These are phyloP conservation scores for Cryptococcus depauperatus DNA, from an alignment of 1,284 basidiomycete species.

Conservation along the genomic window DNA sequence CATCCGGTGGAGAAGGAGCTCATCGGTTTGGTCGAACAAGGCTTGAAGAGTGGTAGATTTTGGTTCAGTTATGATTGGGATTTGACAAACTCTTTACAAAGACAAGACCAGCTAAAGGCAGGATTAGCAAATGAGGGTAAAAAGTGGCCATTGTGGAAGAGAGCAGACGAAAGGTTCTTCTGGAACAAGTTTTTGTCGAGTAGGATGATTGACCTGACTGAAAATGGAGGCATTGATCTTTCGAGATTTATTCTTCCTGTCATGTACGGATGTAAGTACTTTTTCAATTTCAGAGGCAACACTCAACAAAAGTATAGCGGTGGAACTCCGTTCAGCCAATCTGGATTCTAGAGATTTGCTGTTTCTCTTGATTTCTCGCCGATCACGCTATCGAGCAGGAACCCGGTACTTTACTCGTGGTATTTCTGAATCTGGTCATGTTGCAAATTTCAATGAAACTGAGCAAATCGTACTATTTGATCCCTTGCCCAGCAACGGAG, in stretches of 20 bases:
- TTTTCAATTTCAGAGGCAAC: not conserved
- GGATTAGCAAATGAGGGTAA: conserved; percentile 49
- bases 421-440: conserved; percentile 59
- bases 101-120: conserved; percentile 59
- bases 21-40: conserved; percentile 74
- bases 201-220: conserved; percentile 44
- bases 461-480: conserved; percentile 83
- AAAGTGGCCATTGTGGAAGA: conserved; percentile 24
- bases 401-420: conserved; percentile 97
- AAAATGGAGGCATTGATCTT: conserved; percentile 38
- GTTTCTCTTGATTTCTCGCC: conserved; percentile 81
- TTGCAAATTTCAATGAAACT: conserved; percentile 87
- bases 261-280: conserved; percentile 72
- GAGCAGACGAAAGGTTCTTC: conserved; percentile 95
- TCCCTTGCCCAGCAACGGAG: conserved; percentile 46
- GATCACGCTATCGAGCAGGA: conserved; percentile 87
- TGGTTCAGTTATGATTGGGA: conserved; percentile 91
- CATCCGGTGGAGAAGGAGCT: conserved; percentile 84
- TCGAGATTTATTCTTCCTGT: conserved; percentile 81
- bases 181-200: conserved; percentile 74
- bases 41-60: conserved; percentile 70
- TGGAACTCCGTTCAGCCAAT: conserved; percentile 71
- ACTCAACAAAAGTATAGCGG: conserved; percentile 52
- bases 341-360: conserved; percentile 75
- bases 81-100: conserved; percentile 78